Evolutionary conservation across 257 asterid species (phyloP).

Genomic region (Voacanga thouarsii): DNA sequence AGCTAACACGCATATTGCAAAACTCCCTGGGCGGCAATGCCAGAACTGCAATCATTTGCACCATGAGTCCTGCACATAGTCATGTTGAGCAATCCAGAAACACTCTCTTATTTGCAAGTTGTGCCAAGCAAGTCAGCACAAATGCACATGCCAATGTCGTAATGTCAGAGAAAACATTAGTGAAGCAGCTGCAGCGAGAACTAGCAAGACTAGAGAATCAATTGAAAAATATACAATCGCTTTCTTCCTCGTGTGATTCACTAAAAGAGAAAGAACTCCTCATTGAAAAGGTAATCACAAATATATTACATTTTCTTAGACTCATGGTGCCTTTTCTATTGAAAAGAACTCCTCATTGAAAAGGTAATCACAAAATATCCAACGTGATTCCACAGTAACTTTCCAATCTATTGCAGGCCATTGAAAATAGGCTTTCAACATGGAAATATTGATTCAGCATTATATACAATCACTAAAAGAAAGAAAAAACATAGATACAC

Average conservation of each 20-base stretch:
- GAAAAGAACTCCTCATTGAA: conserved; percentile 63
- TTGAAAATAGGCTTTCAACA: not conserved
- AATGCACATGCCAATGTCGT: conserved; percentile 82
- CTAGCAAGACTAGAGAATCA: conserved; percentile 67
- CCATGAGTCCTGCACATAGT: conserved; percentile 88
- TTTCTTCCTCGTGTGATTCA: conserved; percentile 42
- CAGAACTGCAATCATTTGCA: conserved; percentile 83
- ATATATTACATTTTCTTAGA: not conserved
- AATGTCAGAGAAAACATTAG: conserved; percentile 87
- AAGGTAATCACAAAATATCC: conserved; percentile 46
- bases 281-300: conserved; percentile 63
- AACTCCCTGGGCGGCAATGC: conserved; percentile 93
- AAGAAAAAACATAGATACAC: not conserved
- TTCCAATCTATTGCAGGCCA: not conserved
- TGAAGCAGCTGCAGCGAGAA: conserved; percentile 82
- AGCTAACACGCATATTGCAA: conserved; percentile 86
- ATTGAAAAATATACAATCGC: conserved; percentile 52
- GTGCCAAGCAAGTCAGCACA: conserved; percentile 87
- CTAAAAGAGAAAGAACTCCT: conserved; percentile 55
- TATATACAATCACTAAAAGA: not conserved
- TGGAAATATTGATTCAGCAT: not conserved
- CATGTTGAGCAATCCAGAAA: conserved; percentile 94
- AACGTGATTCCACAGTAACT: not conserved
- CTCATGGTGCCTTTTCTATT: too few relatives aligned
- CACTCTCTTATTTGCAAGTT: conserved; percentile 85